phyloP scores from a whole-genome alignment of 768 basidiomycete genomes.

The Phylloporus sp. region DNA sequence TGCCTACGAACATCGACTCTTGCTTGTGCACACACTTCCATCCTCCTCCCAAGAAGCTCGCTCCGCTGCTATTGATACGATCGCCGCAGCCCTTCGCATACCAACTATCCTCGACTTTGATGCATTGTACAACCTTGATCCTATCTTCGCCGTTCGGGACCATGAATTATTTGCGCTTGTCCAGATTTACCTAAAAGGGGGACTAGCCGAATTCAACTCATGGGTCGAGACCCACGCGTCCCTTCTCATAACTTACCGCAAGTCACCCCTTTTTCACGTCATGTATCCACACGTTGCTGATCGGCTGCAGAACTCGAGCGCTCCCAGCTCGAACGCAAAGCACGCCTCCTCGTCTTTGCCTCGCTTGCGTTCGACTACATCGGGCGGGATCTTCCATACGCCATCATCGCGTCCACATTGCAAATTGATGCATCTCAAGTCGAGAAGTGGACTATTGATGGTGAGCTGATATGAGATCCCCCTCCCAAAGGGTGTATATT shows the following conservation, averaged over 20 bases:
- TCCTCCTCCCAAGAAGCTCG: conserved; percentile 48
- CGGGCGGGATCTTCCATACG: conserved; percentile 69
- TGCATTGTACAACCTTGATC: conserved; percentile 70
- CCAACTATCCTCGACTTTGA: conserved; percentile 79
- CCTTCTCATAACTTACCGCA: conserved; percentile 56
- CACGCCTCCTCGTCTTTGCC: conserved; percentile 71
- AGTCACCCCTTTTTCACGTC: conserved; percentile 14
- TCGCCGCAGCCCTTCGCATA: conserved; percentile 61
- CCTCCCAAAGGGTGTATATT: not conserved
- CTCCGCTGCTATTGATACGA: conserved; percentile 54
- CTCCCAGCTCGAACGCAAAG: conserved; percentile 68
- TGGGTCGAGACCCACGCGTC: conserved; percentile 55
- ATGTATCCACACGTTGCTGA: not conserved
- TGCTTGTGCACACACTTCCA: conserved; percentile 60
- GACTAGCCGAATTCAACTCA: conserved; percentile 54
- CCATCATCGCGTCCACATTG: conserved; percentile 61
- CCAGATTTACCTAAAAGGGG: conserved; percentile 66
- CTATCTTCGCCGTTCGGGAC: conserved; percentile 59
- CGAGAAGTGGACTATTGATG: conserved; percentile 86
- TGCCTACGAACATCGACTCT: conserved; percentile 62
- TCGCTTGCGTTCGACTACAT: conserved; percentile 75
- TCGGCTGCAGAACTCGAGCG: conserved; percentile 47
- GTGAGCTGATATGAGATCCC: conserved; percentile 36
- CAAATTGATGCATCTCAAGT: conserved; percentile 64
- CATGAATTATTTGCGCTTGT: conserved; percentile 74